Evolutionary conservation across 805 yeast species (phyloP), one percentile per base, ranked within the genome.

Genomic region (Candida insectorum): DNA sequence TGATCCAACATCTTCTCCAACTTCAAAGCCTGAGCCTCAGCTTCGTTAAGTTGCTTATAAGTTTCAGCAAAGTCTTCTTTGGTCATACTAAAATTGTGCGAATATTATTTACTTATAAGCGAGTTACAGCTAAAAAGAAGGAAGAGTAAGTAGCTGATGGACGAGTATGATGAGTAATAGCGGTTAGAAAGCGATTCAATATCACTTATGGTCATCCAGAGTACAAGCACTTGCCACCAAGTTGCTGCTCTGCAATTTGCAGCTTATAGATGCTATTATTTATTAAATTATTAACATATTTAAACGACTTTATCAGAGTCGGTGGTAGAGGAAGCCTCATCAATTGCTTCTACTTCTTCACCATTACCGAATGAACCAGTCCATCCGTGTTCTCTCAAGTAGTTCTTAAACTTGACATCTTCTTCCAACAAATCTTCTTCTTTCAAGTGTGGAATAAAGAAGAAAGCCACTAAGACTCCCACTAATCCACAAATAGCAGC

Each of bases 401-500:
- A 81, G 51, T 69, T 73, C 46, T 76, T 77, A 55, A 81, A 83
- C 42, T 63, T 68, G 39, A 72, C 65, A 51, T 83, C 89, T 49
- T 81, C 81, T 47, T 62, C 66, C 61, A 75, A 62, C 39, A 81
- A 69, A 51, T 84, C 93, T n/a, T 76, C 84, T 9, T 81, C 87
- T 18, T 54, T 69, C 43, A 79, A 67, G 47, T 81, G 85, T 5
- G 93, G 91, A 42, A 84, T 69, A 37, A 76, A 79, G 51, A 81
- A 43, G 48, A 56, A 73, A 0, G 86, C 77, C 21, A 77, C 63
- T 6, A 71, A 30, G 23, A 83, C 73, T 52, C 93, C 93, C 5
- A 64, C 65, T 6, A 76, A 56, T 33, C 93, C 91, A 48, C 84
- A 71, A 32, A 74, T 62, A 10, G 93, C 93, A 16, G 89, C 84